Evolutionary conservation across 208 protist genomes (phyloP), one percentile per base, ranked within the genome.

Genomic region (Trypanosomatidae sp.): DNA sequence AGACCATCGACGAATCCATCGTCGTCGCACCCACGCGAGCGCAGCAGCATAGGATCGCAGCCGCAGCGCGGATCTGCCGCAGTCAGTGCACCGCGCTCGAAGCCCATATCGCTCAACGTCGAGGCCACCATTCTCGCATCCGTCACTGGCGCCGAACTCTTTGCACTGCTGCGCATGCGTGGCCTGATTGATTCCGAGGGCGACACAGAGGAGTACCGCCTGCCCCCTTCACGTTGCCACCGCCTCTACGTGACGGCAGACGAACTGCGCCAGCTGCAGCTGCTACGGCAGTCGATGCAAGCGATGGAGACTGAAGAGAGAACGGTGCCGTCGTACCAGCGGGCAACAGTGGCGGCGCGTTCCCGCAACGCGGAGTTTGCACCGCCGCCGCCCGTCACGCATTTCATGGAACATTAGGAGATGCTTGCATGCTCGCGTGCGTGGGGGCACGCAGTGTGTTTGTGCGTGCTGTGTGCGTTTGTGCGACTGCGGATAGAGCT

Each of bases 141-240:
- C 5, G 75, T 97, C 19, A 90, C 84, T 0, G 90, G 88, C 0
- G 86, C 90, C 0, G 92, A 97, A 78, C 62, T 97, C 0, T 85
- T 97, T 62, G 90, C 89, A 0, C 64, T 97, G 1, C 73, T 97
- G 44, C 84, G 92, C 22, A 75, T 95, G 73, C 88, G 92, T 6
- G 85, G 90, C 0, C 71, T 93, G 12, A 85, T 96, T n/a, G 80
- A 85, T 10, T 95, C 92, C 5, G 74, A 81, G 36, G 84, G 82
- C 0, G 80, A 91, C 39, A 91, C 83, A 3, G 85, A 79, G 19
- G 92, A 94, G 74, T 84, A 87, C 47, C 53, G 72, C 2, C 77
- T 94, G 0, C 82, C 80, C 0, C 71, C 78, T 25, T 62, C 71
- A 3, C 85, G 77, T 0, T 90, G 87, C 71, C 90, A 97, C 65